phyloP scores from a whole-genome alignment of 352 stramenopile species.

The Phytopythium sindhum region DNA sequence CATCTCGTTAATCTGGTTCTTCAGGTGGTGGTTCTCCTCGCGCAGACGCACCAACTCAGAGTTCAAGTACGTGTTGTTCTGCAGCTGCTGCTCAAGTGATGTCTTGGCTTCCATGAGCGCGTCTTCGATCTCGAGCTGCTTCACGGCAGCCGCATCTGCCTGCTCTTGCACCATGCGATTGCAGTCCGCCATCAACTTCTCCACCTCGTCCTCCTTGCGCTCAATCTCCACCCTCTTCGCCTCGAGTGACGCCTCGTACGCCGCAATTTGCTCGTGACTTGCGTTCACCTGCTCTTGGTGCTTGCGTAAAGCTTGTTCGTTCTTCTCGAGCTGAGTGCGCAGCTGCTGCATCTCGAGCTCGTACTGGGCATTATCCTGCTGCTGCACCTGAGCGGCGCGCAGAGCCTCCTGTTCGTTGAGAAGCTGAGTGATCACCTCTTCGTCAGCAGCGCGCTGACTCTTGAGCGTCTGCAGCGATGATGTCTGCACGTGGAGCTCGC shows the following conservation, averaged over 20 bases:
- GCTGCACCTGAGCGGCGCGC: constrained; percentile 41
- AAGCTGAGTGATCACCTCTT: constrained; percentile 81
- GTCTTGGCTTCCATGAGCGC: constrained; percentile 81
- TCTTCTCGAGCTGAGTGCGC: constrained; percentile 60
- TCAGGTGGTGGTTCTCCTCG: constrained; percentile 83
- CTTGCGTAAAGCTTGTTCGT: constrained; percentile 61
- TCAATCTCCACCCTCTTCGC: constrained; percentile 59
- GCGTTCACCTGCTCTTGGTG: constrained; percentile 66
- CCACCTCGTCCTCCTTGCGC: constrained; percentile 75
- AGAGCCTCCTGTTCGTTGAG: constrained; percentile 84
- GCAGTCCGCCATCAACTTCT: constrained; percentile 81
- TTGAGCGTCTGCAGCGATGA: constrained; percentile 59
- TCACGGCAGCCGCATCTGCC: constrained; percentile 65
- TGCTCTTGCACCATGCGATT: constrained; percentile 86
- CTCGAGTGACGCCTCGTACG: constrained; percentile 67
- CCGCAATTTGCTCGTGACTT: constrained; percentile 62
- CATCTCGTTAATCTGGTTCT: constrained; percentile 87
- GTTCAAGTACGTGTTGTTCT: constrained; percentile 82
- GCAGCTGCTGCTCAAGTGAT: constrained; percentile 80
- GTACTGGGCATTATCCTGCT: constrained; percentile 44
- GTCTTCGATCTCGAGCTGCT: constrained; percentile 84
- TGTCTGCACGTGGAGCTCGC: constrained; percentile 58
- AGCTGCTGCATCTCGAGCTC: constrained; percentile 76
- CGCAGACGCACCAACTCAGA: constrained; percentile 74
- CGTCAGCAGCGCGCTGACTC: constrained; percentile 64